Percentiles rank a stretch among this genome's conserved stretches.
Evolutionary conservation across 2,329 filamentous ascomycete species (phyloP).

Genomic region (Aureobasidium namibiae): DNA sequence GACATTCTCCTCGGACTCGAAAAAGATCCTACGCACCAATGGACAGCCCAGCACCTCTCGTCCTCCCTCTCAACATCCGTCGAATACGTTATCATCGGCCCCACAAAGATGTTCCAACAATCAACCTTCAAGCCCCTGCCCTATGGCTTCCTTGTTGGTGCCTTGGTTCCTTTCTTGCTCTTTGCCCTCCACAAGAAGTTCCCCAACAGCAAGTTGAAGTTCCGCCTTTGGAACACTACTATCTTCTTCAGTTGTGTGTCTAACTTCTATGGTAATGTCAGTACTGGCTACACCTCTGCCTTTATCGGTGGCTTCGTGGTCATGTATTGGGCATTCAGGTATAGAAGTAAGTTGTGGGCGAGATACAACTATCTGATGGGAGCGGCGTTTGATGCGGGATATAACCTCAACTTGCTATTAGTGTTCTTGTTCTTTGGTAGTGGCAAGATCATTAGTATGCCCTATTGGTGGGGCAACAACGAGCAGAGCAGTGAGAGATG

Average conservation of each 20-base stretch:
- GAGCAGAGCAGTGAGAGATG: conserved; percentile 48
- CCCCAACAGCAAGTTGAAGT: conserved; percentile 45
- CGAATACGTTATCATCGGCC: conserved; percentile 53
- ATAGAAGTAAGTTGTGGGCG: conserved; percentile 35
- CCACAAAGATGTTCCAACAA: conserved; percentile 41
- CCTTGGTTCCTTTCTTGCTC: conserved; percentile 37
- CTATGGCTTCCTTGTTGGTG: conserved; percentile 47
- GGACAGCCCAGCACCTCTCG: conserved; percentile 50
- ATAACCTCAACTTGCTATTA: conserved; percentile 53
- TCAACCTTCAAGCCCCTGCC: conserved; percentile 42
- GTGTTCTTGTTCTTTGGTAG: conserved; percentile 38
- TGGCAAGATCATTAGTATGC: conserved; percentile 46
- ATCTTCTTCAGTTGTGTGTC: conserved; percentile 52
- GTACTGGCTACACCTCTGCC: conserved; percentile 47
- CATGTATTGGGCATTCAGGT: conserved; percentile 41
- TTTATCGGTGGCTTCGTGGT: conserved; percentile 39
- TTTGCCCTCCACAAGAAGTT: conserved; percentile 46
- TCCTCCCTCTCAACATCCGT: conserved; percentile 47
- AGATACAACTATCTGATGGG: conserved; percentile 38
- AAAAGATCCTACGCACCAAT: conserved; percentile 50
- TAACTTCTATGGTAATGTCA: conserved; percentile 54
- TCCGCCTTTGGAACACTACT: conserved; percentile 52
- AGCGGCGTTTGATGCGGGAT: conserved; percentile 35
- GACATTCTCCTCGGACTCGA: conserved; percentile 46
- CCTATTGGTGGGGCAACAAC: conserved; percentile 58